A percentile compares a stretch with the other conserved stretches of the same genome.
Evolutionary conservation across 768 basidiomycete genomes (phyloP).

Genomic region (Rhodocollybia butyracea): DNA sequence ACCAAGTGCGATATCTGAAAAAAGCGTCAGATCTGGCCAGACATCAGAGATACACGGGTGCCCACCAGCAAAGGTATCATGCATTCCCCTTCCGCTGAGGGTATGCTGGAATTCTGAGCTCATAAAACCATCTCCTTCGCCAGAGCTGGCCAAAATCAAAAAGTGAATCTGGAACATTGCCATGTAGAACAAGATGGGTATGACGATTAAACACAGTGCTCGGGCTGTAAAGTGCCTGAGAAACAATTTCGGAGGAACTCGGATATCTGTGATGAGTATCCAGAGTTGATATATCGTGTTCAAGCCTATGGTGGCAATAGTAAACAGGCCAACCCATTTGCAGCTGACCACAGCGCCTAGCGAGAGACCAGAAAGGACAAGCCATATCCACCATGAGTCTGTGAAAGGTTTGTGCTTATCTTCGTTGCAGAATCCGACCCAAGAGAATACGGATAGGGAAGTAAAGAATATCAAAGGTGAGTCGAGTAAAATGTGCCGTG

Average conservation of each 20-base stretch:
- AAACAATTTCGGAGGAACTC: constrained; percentile 73
- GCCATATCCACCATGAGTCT: constrained; percentile 89
- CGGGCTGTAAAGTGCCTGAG: constrained; percentile 85
- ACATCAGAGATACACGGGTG: constrained; percentile 18
- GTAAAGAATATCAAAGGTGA: constrained; percentile 99
- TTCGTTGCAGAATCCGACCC: constrained; percentile 90
- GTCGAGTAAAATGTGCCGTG: constrained; percentile 94
- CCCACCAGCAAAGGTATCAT: constrained; percentile 72
- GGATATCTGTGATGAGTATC: constrained; percentile 83
- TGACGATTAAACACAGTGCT: constrained; percentile 81
- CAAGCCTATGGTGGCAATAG: constrained; percentile 89
- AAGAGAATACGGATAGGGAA: constrained; percentile 81
- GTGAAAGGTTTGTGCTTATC: constrained; percentile 84
- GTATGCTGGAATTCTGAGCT: constrained; percentile 99
- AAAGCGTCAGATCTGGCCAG: background rate
- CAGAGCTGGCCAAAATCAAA: constrained; percentile 79
- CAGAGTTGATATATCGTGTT: constrained; percentile 86
- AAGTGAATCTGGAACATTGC: constrained; percentile 96
- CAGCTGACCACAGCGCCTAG: constrained; percentile 92
- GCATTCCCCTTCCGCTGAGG: constrained; percentile 83
- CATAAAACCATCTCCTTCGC: constrained; percentile 99
- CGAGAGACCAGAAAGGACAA: constrained; percentile 79
- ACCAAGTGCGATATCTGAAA: constrained; percentile 77
- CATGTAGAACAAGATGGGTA: constrained; percentile 93
- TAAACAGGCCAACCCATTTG: constrained; percentile 99